Percentiles rank a stretch among this genome's conserved stretches.
Evolutionary conservation across 176 grass and related monocot species (phyloP).

Genomic region (Musa acuminata): DNA sequence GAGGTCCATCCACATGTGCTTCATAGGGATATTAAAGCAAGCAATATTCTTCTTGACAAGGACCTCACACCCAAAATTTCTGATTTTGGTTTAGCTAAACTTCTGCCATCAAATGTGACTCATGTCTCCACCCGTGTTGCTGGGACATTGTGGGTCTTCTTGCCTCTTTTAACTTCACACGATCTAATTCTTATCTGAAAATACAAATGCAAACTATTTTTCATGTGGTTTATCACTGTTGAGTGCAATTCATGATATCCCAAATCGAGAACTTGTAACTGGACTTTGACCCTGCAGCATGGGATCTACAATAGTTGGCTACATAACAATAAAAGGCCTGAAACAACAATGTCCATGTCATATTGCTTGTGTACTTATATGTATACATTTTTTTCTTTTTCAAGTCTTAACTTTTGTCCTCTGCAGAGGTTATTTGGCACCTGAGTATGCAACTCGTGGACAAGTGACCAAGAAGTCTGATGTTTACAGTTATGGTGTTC

Average conservation of each 20-base stretch:
- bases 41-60: conserved; percentile 79
- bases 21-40: conserved; percentile 84
- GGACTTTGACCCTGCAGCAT: not conserved
- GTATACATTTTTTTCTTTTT: not conserved
- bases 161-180: not conserved
- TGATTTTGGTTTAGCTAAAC: conserved; percentile 75
- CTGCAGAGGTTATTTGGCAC: conserved; percentile 67
- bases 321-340: not conserved
- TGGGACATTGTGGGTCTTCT: conserved; percentile 61
- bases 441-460: conserved; percentile 74
- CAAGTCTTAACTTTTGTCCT: not conserved
- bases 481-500: conserved; percentile 83
- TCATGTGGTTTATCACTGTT: not conserved
- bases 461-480: conserved; percentile 78
- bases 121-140: conserved; percentile 77
- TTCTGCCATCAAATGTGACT: conserved; percentile 60
- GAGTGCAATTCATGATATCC: not conserved
- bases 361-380: not conserved
- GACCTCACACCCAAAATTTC: conserved; percentile 76
- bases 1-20: conserved; percentile 54
- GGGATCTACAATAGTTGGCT: not conserved
- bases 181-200: not conserved
- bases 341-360: not conserved
- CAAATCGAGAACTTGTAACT: not conserved
- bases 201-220: not conserved